Evolutionary conservation across 2,329 filamentous ascomycete species (phyloP), one percentile per base, ranked within the genome.

Genomic region (Aspergillus pseudotamarii): DNA sequence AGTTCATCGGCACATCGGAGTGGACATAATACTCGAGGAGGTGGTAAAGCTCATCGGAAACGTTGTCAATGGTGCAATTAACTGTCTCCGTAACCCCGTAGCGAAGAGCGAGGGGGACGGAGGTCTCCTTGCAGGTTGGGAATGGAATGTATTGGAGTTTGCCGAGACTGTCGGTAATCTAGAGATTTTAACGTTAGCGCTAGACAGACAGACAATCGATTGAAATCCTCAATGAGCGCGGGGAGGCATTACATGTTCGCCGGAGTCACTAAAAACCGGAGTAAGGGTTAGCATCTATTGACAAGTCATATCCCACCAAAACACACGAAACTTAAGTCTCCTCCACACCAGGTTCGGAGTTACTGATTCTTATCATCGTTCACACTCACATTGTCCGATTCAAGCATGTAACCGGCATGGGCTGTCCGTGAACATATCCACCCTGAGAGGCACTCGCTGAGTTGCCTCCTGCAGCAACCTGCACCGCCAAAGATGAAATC

Each of bases 141-240:
- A 98, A 98, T 45, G 94, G 93, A 51, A 95, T 89, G 85, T 95
- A 98, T 85, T 96, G 86, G 61, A 97, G 88, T 77, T 96, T 90
- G 73, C 95, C 90, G 67, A 89, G 84, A 41, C 85, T 84, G 76
- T 96, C 89, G 74, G 92, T 90, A 73, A 97, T 89, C 83, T 82
- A 64, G 14, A n/a, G 2, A 19, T 12, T 21, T 45, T 38, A 26
- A 26, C 34, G 59, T 65, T 34, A 55, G 34, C 32, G 8, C 32
- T 26, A 12, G 3, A 21, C 12, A 12, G 3, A 21, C 12, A 55
- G 11, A 0, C 3, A 26, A 14, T 23, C n/a, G 12, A 19, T n/a
- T 9, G 11, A 16, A 28, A 21, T 26, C 4, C 34, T 19, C n/a
- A 58, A 34, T 11, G n/a, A 3, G 28, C 12, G 41, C 16, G 36